Evolutionary conservation across 2,329 filamentous ascomycete genomes (phyloP), one percentile per base, ranked within the genome.

Genomic region (Incumbomyces delicatus): DNA sequence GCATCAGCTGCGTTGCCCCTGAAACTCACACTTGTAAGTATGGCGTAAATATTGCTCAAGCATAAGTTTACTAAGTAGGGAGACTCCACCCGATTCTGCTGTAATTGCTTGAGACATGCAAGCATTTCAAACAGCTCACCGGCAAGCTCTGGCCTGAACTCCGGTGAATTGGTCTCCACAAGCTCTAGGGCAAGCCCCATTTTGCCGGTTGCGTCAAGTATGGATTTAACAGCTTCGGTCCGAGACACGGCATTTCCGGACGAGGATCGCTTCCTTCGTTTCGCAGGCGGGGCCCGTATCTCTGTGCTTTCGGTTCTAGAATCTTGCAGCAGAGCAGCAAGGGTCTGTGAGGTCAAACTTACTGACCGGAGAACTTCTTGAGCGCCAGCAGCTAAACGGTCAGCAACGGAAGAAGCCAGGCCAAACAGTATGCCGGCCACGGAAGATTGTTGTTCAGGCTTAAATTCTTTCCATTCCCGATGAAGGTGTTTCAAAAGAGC

Each of bases 21-120:
- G 44, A 56, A 60, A 65, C 85, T 85, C 58, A 85, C 82, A 1
- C 80, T 79, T 49, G 87, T 83, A 55, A 96, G 80, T 66, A 96
- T 94, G 35, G 83, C 80, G 42, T 90, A 72, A 30, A 98, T 73
- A 57, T 85, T 88, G 53, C 84, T 79, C 33, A 98, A 75, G 6
- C 92, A 81, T 44, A 96, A 69, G 54, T 85, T 87, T 62, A 96
- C 85, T 35, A 96, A 72, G 66, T 96, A 96, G 13, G 88, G 87
- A 51, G 95, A 76, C 61, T 94, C 89, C 0, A 88, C 90, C 35
- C 85, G 82, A 20, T 89, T 80, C 48, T 90, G 78, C 20, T 80
- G 77, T 62, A 92, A 85, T 50, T 87, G 83, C 57, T 94, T 88
- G 18, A 98, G 74, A 59, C 94, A 86, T 4, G 83, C 82, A n/a